Evolutionary conservation across 768 basidiomycete genomes (phyloP), one percentile per base, ranked within the genome.

Genomic region (Suillus sp.): DNA sequence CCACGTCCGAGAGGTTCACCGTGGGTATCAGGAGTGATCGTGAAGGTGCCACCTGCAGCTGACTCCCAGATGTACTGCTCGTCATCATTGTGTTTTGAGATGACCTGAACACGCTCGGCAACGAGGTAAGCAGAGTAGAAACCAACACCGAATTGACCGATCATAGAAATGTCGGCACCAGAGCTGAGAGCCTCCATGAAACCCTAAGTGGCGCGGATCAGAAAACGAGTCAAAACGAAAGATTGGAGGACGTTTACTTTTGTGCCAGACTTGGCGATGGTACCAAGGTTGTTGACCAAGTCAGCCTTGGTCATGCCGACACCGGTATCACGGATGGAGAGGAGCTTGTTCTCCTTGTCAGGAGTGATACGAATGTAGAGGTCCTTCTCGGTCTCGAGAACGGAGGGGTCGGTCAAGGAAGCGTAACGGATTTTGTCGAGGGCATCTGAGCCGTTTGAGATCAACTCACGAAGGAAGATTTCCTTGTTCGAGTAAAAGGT

Each of bases 61-160:
- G 96, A 99, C 85, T 99, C 96, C 97, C 96, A 99, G 79, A 99
- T 95, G 83, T 99, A 99, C 80, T 99, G 96, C 81, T 99, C 97
- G 77, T 99, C 96, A 72, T 99, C 96, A 74, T 99, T 99, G 86
- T 99, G 96, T 83, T 99, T 99, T 68, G 96, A 95, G 80, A 98
- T 91, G 75, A 99, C 95, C 79, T 97, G 96, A 4, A 99, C 96
- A 68, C 91, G 90, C 81, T 99, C 96, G 70, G 96, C 96, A 68
- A 99, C 96, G 71, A 99, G 94, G 86, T 99, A 99, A 18, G 94
- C 93, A 55, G 96, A 98, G 88, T 99, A 99, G 90, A 99, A 99
- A 83, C 96, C 96, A 78, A 99, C 96, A 95, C 96, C 94, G 79
- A 97, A 96, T 83, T 96, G 93, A 80, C 94, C 94, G 73, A 96